Base-by-base conservation (phyloP, 306 rosid species). In the Parietaria judaica region DNA sequence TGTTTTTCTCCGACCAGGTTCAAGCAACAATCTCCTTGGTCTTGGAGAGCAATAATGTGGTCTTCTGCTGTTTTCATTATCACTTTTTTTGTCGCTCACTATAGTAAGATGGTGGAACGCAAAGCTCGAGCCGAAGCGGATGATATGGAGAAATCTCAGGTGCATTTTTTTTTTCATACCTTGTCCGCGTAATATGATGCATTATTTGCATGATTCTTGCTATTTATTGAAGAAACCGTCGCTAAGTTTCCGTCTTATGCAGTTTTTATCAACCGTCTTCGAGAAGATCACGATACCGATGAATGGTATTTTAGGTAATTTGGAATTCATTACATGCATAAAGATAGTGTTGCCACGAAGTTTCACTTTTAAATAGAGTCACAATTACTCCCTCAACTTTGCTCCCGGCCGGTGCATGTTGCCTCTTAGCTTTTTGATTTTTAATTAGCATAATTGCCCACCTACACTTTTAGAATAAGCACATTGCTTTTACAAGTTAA, bases 271-370 rank as follows among this genome's bases (percentile, higher is more conserved):
- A 7, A 92, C 98, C 15, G 98, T 92, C 74, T 92, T 96, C 66
- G 96, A 92, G 7, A 95, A 92, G 90, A 92, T 92, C 79, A 79
- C 96, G 81, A 92, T 96, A 76, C 98, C 98, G 68, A 88, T 88
- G 98, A 92, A 84, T 68, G 98, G 98, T 63, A 96, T 88, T 69
- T 84, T 92, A 88, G 98, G 97, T 90, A 76, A 74, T 54, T 54
- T 45, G 8, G 16, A 72, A 48, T 14, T 70, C 66, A 23, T 48
- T 41, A 6, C 70, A 51, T 39, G 37, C 36, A n/a, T n/a, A n/a
- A n/a, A 60, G 57, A 15, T 74, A 58, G 6, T 72, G 59, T n/a
- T n/a, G n/a, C n/a, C n/a, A n/a, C n/a, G n/a, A n/a, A n/a, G n/a
- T n/a, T n/a, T n/a, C n/a, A n/a, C n/a, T n/a, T n/a, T n/a, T n/a